Conservation (phyloP, 1,284 basidiomycete species). For the Microbotryomycetes sp. region DNA sequence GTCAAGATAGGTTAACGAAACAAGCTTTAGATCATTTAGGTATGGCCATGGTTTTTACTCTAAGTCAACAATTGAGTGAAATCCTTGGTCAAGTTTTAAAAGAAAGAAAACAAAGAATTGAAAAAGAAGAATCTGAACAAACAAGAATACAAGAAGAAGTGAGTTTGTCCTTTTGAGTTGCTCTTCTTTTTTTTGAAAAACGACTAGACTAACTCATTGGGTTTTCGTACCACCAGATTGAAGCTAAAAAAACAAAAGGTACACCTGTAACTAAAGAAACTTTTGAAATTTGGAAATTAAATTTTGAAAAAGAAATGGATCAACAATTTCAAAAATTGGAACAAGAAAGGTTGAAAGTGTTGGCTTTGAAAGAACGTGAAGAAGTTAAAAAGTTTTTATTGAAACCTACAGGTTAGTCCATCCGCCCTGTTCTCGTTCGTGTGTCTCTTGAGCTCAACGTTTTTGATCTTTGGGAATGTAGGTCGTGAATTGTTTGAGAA, state of each 20-base stretch:
- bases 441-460: background rate
- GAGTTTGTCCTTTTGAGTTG: conserved; percentile 57
- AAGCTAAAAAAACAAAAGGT: conserved; percentile 79
- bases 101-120: conserved; percentile 32
- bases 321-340: conserved; percentile 61
- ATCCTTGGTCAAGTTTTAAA: conserved; percentile 59
- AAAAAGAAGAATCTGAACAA: conserved; percentile 50
- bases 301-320: conserved; percentile 65
- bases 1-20: conserved; percentile 55
- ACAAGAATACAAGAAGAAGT: conserved; percentile 57
- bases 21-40: conserved; percentile 86
- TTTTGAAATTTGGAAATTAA: conserved; percentile 73
- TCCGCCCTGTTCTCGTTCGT: background rate
- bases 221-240: conserved; percentile 55
- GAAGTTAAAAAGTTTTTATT: conserved; percentile 64
- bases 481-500: conserved; percentile 84
- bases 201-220: background rate
- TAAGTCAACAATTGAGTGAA: conserved; percentile 81
- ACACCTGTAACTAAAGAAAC: conserved; percentile 78
- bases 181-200: background rate
- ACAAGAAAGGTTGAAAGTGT: conserved; percentile 68
- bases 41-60: conserved; percentile 96
- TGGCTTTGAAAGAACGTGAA: conserved; percentile 80
- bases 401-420: conserved; percentile 61
- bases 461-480: conserved; percentile 39